Evolutionary conservation across 345 rosid species (phyloP).

Genomic region (Pugionium cornutum): DNA sequence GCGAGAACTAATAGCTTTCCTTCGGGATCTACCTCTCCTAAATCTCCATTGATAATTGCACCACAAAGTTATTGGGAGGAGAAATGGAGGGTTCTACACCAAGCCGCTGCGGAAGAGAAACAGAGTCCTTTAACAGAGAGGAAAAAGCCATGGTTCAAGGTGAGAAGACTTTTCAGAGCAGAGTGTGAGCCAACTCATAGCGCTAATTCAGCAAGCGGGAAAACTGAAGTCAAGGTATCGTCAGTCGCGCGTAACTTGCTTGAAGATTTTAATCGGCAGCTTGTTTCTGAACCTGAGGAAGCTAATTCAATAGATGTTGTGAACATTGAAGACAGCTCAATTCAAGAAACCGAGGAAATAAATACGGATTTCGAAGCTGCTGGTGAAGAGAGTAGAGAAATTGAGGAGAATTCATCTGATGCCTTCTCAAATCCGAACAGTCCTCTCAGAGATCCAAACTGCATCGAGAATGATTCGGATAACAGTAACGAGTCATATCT

Average conservation of each 20-base stretch:
- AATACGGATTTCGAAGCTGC: slow-evolving; percentile 35
- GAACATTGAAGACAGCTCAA: slow-evolving; percentile 22
- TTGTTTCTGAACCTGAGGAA: slow-evolving; percentile 49
- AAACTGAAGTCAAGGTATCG: slow-evolving; percentile 36
- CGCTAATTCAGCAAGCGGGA: slow-evolving; percentile 37
- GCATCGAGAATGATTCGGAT: slow-evolving; percentile 61
- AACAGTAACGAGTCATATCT: slow-evolving; percentile 59
- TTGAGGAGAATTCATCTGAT: slow-evolving; percentile 60
- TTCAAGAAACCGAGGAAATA: slow-evolving; percentile 35
- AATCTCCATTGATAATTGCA: slow-evolving; percentile 56
- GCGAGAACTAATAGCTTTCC: slow-evolving; percentile 54
- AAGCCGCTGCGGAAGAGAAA: slow-evolving; percentile 68
- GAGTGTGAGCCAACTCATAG: slow-evolving; percentile 69
- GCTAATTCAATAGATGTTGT: slow-evolving; percentile 18
- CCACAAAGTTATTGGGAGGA: slow-evolving; percentile 97
- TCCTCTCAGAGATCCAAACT: slow-evolving; percentile 52
- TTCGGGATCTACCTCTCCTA: slow-evolving; percentile 59
- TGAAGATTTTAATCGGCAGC: slow-evolving; percentile 66
- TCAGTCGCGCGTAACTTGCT: slow-evolving; percentile 65
- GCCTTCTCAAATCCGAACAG: slow-evolving; percentile 53
- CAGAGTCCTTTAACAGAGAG: slow-evolving; percentile 42
- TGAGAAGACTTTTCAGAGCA: slow-evolving; percentile 60
- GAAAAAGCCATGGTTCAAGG: slow-evolving; percentile 78
- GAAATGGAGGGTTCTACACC: slow-evolving; percentile 64
- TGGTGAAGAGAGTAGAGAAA: slow-evolving; percentile 50